Evolutionary conservation across 495 filamentous ascomycete species (phyloP), one percentile per base, ranked within the genome.

Genomic region (Cercophora newfieldiana): DNA sequence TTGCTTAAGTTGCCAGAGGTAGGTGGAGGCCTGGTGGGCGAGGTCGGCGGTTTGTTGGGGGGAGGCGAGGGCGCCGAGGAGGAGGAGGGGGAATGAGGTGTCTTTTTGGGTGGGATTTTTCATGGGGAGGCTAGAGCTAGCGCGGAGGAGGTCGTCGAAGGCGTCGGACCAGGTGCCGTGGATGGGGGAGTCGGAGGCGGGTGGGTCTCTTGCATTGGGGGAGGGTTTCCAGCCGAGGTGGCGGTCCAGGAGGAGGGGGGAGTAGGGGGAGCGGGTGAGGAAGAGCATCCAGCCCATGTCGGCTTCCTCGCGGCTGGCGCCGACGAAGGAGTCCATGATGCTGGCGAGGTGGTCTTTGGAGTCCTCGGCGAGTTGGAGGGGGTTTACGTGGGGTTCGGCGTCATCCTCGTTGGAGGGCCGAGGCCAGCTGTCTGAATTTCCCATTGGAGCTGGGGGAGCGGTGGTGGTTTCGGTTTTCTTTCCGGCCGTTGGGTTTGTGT

Each of bases 61-160:
- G 54, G n/a, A 26, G 37, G 7, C 18, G 37, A 18, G 7, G 37
- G 37, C 49, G 26, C 18, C 53, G 54, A n/a, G n/a, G n/a, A n/a
- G n/a, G n/a, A n/a, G n/a, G n/a, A n/a, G n/a, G n/a, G n/a, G n/a
- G n/a, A n/a, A n/a, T n/a, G n/a, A n/a, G n/a, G n/a, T n/a, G n/a
- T n/a, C n/a, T n/a, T n/a, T n/a, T 33, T 58, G 48, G 7, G 19
- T 18, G 25, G 69, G 24, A 16, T 62, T 58, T 12, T 30, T 29
- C 65, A 73, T 31, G 25, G 65, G 69, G 19, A 64, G 49, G 0
- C 74, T 78, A 3, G 77, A 69, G 30, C 61, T 68, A 10, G 63
- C 74, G 1, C 64, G 66, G 5, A 81, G 66, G 24, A 81, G 72
- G 65, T 81, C 79, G 56, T 81, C 77, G 53, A 79, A 80, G 57